These are phyloP conservation scores for Penicillium vulpinum DNA, from an alignment of 2,329 filamentous ascomycete genomes.

Conservation along the genomic window DNA sequence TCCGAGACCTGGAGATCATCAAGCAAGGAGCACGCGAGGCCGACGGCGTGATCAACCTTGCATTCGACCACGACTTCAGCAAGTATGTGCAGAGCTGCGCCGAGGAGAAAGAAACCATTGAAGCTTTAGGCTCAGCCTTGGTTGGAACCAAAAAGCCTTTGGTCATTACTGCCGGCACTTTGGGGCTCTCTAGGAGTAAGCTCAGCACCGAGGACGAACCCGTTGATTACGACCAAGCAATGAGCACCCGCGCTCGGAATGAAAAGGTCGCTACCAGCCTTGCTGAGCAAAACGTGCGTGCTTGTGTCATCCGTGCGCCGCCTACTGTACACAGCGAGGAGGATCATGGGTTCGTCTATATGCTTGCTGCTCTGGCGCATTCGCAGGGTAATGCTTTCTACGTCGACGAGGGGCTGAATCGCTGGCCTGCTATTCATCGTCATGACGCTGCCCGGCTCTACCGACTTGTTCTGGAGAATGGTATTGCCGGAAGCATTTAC, in stretches of 20 bases:
- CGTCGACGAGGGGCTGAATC: conserved; percentile 38
- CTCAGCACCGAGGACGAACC: conserved; percentile 34
- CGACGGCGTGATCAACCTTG: conserved; percentile 46
- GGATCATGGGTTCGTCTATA: conserved; percentile 33
- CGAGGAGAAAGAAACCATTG: conserved; percentile 39
- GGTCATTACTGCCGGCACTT: conserved; percentile 41
- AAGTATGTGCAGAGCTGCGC: conserved; percentile 30
- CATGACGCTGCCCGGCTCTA: conserved; percentile 42
- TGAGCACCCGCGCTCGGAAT: conserved; percentile 26
- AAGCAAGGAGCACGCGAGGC: conserved; percentile 31
- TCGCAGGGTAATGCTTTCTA: conserved; percentile 34
- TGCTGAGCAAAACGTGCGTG: conserved; percentile 33
- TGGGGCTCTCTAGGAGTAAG: conserved; percentile 28
- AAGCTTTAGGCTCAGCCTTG: conserved; percentile 37
- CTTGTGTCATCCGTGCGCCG: conserved; percentile 40
- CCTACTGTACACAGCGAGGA: conserved; percentile 43
- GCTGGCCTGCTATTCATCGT: conserved; percentile 42
- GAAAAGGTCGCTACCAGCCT: conserved; percentile 21
- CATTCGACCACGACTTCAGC: conserved; percentile 46
- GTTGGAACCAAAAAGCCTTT: conserved; percentile 37
- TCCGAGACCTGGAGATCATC: conserved; percentile 40
- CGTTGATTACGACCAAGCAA: conserved; percentile 11
- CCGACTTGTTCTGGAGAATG: conserved; percentile 44
- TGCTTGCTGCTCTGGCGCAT: conserved; percentile 29
- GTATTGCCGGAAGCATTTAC: conserved; percentile 34